Percentiles rank a stretch among this genome's conserved stretches.
Conservation (phyloP, 495 filamentous ascomycete genomes). For the Podospora sp. region DNA sequence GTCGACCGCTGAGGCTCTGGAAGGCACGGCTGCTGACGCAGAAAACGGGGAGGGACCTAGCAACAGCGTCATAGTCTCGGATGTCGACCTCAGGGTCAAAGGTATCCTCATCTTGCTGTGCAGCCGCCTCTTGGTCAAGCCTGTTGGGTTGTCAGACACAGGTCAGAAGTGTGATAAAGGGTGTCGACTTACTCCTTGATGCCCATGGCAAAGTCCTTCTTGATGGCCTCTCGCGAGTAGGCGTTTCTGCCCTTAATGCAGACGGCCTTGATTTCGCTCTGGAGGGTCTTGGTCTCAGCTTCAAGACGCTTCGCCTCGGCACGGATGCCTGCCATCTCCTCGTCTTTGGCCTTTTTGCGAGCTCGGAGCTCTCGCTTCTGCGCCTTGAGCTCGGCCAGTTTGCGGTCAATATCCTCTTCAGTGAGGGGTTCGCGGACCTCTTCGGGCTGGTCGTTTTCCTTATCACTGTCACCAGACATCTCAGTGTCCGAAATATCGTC, state of each 20-base stretch:
- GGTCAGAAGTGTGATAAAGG: neutral
- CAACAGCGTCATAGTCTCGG: constrained; percentile 63
- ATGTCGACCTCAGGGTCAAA: constrained; percentile 51
- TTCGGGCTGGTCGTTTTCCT: constrained; percentile 32
- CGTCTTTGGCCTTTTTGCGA: constrained; percentile 17
- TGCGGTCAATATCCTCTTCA: constrained; percentile 28
- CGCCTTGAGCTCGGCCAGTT: constrained; percentile 28
- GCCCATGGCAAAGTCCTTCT: constrained; percentile 62
- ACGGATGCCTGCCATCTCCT: constrained; percentile 12
- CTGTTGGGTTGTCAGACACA: constrained; percentile 18
- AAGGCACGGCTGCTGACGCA: constrained; percentile 65
- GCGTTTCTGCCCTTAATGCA: constrained; percentile 63
- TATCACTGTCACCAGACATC: constrained; percentile 25
- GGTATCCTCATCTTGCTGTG: constrained; percentile 33
- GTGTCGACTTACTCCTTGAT: constrained; percentile 49
- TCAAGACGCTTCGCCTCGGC: constrained; percentile 32
- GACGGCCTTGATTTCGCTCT: constrained; percentile 41
- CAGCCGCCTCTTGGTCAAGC: constrained; percentile 38
- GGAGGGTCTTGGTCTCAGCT: constrained; percentile 21
- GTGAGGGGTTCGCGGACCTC: constrained; percentile 23
- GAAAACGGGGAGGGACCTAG: constrained; percentile 61
- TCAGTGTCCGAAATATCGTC: constrained; percentile 18
- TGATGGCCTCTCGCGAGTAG: constrained; percentile 59
- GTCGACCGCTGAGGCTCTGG: constrained; percentile 59
- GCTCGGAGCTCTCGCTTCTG: constrained; percentile 35